Evolutionary conservation across 306 rosid species (phyloP), one percentile per base, ranked within the genome.

Genomic region (Pueraria montana): DNA sequence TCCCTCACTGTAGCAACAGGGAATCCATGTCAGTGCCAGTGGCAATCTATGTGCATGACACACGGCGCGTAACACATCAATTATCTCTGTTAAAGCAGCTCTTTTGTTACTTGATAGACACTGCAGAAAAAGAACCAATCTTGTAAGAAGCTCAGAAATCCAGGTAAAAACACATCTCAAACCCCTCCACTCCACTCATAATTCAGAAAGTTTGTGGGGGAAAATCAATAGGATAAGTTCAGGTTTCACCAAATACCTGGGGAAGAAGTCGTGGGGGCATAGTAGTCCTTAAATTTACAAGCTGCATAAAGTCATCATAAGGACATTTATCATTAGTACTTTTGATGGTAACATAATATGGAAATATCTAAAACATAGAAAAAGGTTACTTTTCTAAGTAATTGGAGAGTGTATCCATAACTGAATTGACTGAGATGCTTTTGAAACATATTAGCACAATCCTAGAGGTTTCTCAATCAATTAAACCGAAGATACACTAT

Each of bases 1-100:
- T 72, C 86, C 91, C 73, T 87, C 87, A n/a, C 50, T 80, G 82
- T 87, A 88, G 78, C 61, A 90, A 80, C 97, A 92, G 42, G 99
- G 98, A 84, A 96, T 91, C 98, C 99, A 96, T 26, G 99, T 92
- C 75, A 94, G 68, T 45, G 99, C 99, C 83, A 94, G 86, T 17
- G 99, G 99, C 86, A 96, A 79, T 17, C 88, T 94, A 87, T 96
- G 98, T 32, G 98, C 95, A 79, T 94, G 97, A 79, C 99, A 96
- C 56, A 96, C 95, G 69, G 94, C 97, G 73, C 95, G 89, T 75
- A 96, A 85, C 72, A 96, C 93, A 81, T 96, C 97, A 71, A 42
- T 55, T 83, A 94, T 96, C 91, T 96, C 99, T 12, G 87, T 88
- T 61, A 96, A 89, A 76, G 92, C 98, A 69, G 86, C 88, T 85